phyloP scores from a whole-genome alignment of 768 basidiomycete genomes.

The Mrakia blollopis region DNA sequence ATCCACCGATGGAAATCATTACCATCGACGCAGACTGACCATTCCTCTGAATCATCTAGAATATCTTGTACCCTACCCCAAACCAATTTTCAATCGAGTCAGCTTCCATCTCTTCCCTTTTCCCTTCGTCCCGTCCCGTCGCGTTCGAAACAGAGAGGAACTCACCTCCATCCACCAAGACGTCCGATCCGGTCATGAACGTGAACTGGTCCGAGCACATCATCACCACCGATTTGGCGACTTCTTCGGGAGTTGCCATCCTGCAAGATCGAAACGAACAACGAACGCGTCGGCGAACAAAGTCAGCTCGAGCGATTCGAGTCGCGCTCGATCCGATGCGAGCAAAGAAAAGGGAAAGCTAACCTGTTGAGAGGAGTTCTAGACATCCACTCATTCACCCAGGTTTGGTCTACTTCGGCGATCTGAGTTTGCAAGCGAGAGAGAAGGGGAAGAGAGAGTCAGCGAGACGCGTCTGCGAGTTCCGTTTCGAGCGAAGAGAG shows the following conservation, averaged over 20 bases:
- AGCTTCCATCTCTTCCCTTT: background rate
- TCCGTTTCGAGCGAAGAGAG: too few relatives aligned
- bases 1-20: too few relatives aligned
- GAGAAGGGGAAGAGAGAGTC: background rate
- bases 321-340: background rate
- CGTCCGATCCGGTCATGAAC: constrained; percentile 44
- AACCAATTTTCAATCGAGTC: background rate
- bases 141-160: background rate
- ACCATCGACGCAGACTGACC: too few relatives aligned
- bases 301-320: background rate
- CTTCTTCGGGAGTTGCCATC: constrained; percentile 40
- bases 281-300: background rate
- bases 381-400: constrained; percentile 38
- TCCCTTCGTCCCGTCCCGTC: background rate
- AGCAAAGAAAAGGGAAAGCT: background rate
- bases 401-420: constrained; percentile 26
- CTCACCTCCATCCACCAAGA: constrained; percentile 43
- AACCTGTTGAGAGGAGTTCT: constrained; percentile 39
- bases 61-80: constrained; percentile 4
- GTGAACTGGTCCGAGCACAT: constrained; percentile 36
- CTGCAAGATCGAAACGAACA: constrained; percentile 18
- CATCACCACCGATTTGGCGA: constrained; percentile 40
- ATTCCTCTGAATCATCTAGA: too few relatives aligned
- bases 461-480: background rate
- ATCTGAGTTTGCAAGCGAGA: background rate